These are phyloP conservation scores for Pleurotus tuoliensis DNA, from an alignment of 768 basidiomycete genomes.

Conservation along the genomic window DNA sequence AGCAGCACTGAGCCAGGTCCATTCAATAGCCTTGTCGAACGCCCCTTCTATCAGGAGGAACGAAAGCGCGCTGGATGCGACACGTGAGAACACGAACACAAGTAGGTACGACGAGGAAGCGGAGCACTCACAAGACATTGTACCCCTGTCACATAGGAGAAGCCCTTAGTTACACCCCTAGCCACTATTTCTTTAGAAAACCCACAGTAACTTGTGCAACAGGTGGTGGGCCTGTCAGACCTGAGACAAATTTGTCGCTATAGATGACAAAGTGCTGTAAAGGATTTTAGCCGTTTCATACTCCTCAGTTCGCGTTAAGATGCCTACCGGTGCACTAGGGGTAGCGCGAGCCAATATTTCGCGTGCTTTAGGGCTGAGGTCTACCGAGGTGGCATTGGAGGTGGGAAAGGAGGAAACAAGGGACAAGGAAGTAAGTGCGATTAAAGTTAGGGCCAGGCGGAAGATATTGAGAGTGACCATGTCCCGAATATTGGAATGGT, in stretches of 20 bases:
- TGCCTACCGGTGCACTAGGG: constrained; percentile 36
- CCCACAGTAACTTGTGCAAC: constrained; percentile 39
- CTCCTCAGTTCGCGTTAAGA: neutral
- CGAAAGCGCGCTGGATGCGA: constrained; percentile 36
- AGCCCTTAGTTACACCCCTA: neutral
- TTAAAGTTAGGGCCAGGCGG: neutral
- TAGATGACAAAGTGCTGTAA: constrained; percentile 40
- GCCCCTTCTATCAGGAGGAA: constrained; percentile 55
- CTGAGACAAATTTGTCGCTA: constrained; percentile 37
- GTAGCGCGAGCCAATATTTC: constrained; percentile 32
- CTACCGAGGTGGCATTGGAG: neutral
- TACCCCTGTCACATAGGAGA: constrained; percentile 36
- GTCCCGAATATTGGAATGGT: neutral
- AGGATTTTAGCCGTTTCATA: neutral
- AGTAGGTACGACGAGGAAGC: neutral
- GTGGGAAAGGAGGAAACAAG: neutral
- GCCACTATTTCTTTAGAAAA: neutral
- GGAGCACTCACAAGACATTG: constrained; percentile 49
- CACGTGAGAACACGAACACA: constrained; percentile 6
- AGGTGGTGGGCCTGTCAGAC: constrained; percentile 44
- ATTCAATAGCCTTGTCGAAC: constrained; percentile 57
- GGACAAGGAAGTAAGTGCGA: neutral
- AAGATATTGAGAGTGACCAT: neutral
- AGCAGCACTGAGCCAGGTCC: constrained; percentile 41
- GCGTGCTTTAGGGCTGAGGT: constrained; percentile 12